Base-by-base conservation (phyloP, 176 grass and related monocot genomes). In the Bothriochloa decipiens region DNA sequence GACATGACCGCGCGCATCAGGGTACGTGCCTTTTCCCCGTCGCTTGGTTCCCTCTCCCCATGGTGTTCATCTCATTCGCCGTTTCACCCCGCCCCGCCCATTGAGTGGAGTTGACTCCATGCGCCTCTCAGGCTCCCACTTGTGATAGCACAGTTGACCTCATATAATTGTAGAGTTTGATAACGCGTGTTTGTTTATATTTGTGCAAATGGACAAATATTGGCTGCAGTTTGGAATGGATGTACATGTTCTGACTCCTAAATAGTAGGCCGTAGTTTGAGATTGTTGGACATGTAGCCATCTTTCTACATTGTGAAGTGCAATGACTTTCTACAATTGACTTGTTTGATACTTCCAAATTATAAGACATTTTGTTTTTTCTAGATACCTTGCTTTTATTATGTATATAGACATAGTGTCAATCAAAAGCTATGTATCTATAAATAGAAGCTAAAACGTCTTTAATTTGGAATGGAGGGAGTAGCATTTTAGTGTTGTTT, bases 1-100 rank as follows among this genome's bases (percentile, higher is more conserved):
- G 93, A 96, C 74, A 88, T 89, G 83, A 99, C 89, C 80, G 93
- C 93, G 47, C 91, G 93, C 25, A 94, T 94, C 83, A 88, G 96
- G 89, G 96, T 99, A 78, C 42, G 43, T 68, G 37, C 22, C 52
- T 27, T 2, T 7, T 16, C 76, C 8, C 22, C 55, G 12, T 26
- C 55, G 15, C 70, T 23, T 47, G 69, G 18, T 15, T 58, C 52
- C 22, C 42, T 62, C 23, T 4, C 7, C 20, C n/a, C 13, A 28
- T 43, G 77, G 55, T 26, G 16, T 26, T 71, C 80, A 15, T 77
- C 32, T 33, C 15, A 7, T 58, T 62, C 18, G 9, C 23, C 77
- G 11, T 47, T 47, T 47, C 65, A 4, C 50, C 16, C 5, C 14
- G 25, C n/a, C 14, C 10, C 14, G 26, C n/a, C 14, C 10, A 11